Conservation (phyloP, 2,329 filamentous ascomycete genomes). For the Diplodia intermedia region DNA sequence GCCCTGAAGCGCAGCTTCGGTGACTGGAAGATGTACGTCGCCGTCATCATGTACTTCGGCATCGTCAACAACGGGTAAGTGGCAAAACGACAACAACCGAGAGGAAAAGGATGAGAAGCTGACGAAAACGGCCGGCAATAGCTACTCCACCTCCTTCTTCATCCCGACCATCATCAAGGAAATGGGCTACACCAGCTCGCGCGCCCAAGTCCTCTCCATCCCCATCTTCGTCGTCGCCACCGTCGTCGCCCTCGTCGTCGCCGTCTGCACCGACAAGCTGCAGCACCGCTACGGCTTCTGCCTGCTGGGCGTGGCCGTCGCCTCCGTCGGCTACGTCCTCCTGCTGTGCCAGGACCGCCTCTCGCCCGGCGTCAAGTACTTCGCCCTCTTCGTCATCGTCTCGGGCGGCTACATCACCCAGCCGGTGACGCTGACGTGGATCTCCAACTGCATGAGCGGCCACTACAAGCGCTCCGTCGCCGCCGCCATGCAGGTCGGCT, state of each 20-base stretch:
- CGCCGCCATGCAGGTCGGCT: constrained; percentile 42
- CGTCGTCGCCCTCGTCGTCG: constrained; percentile 39
- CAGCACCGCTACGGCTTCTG: constrained; percentile 42
- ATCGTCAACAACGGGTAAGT: constrained; percentile 24
- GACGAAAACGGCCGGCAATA: neutral
- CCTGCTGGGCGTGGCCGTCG: constrained; percentile 38
- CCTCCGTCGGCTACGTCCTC: constrained; percentile 52
- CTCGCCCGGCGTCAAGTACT: constrained; percentile 59
- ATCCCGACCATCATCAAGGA: constrained; percentile 36
- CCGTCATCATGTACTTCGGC: constrained; percentile 24
- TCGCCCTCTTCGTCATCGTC: constrained; percentile 63
- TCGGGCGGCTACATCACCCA: constrained; percentile 62
- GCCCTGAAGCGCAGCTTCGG: constrained; percentile 16
- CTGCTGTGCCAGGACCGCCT: constrained; percentile 52
- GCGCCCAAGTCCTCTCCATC: constrained; percentile 42
- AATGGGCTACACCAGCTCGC: constrained; percentile 43
- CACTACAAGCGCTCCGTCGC: constrained; percentile 43
- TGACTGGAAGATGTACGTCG: constrained; percentile 29
- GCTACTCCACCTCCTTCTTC: constrained; percentile 50
- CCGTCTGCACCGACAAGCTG: constrained; percentile 40
- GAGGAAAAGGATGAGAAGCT: too few relatives aligned
- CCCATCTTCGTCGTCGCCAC: constrained; percentile 40
- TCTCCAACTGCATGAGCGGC: constrained; percentile 61
- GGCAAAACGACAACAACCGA: too few relatives aligned
- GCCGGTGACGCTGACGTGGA: constrained; percentile 63